These are phyloP conservation scores for Amanita brunnescens DNA, from an alignment of 768 basidiomycete species.

Conservation along the genomic window DNA sequence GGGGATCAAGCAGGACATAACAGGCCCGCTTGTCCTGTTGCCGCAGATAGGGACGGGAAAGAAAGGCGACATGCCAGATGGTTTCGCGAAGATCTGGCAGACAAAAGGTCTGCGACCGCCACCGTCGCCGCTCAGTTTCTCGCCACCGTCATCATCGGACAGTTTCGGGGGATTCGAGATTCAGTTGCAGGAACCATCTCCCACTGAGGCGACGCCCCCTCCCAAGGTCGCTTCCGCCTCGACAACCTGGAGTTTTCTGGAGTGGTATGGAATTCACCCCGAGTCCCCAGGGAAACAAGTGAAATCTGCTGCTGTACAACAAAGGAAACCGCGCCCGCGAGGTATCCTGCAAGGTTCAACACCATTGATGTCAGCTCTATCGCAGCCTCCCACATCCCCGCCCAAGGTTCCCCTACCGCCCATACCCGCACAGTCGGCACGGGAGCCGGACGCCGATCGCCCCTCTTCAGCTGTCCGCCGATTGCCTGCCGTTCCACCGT, in stretches of 20 bases:
- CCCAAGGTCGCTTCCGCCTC: conserved; percentile 23
- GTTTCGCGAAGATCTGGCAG: neutral
- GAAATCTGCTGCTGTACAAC: neutral
- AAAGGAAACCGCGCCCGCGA: conserved; percentile 1
- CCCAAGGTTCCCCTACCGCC: conserved; percentile 4
- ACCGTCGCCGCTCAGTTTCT: conserved; percentile 3
- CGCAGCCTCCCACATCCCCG: conserved; percentile 3
- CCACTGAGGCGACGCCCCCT: conserved; percentile 14
- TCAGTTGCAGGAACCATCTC: conserved; percentile 3
- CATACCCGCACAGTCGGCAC: neutral
- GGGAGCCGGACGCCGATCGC: neutral
- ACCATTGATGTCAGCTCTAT: neutral
- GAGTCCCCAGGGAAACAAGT: conserved; percentile 18
- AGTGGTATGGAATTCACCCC: conserved; percentile 28
- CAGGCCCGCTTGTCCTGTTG: neutral
- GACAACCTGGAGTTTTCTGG: conserved; percentile 26
- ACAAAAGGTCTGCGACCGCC: neutral
- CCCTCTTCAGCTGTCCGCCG: neutral
- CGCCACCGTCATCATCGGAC: conserved; percentile 6
- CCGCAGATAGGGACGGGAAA: neutral
- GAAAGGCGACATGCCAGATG: neutral
- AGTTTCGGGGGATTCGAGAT: neutral
- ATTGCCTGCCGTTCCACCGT: conserved; percentile 4
- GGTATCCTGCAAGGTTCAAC: neutral
- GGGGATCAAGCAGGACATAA: neutral